Conservation (phyloP, 2,329 filamentous ascomycete species). For the Paecilomyces sp. region DNA sequence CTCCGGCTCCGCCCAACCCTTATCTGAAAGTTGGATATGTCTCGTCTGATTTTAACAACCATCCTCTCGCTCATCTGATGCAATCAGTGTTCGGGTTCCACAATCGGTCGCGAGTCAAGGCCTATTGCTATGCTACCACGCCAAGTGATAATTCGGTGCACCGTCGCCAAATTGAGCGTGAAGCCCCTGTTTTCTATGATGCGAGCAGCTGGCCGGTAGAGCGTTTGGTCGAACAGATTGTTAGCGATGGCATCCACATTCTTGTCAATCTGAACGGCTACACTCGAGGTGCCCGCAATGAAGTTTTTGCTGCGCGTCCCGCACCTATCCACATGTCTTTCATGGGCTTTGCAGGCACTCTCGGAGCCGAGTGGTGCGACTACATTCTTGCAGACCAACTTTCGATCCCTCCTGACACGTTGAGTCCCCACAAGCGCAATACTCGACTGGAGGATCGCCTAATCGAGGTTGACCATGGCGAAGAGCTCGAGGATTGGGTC, state of each 20-base stretch:
- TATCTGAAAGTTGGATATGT: conserved; percentile 91
- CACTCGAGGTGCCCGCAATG: conserved; percentile 91
- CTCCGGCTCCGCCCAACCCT: conserved; percentile 72
- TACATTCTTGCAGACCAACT: conserved; percentile 88
- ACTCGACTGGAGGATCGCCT: conserved; percentile 62
- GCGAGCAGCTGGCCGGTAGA: conserved; percentile 82
- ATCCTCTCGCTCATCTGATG: conserved; percentile 94
- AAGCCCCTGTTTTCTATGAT: conserved; percentile 86
- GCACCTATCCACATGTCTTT: conserved; percentile 99
- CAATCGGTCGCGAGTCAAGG: conserved; percentile 63
- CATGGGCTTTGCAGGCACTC: conserved; percentile 95
- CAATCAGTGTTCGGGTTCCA: conserved; percentile 97
- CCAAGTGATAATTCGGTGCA: conserved; percentile 82
- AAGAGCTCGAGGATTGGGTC: conserved; percentile 72
- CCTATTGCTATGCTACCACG: conserved; percentile 94
- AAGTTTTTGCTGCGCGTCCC: conserved; percentile 90
- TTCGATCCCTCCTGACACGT: conserved; percentile 72
- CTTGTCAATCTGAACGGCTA: conserved; percentile 98
- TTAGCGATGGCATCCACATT: conserved; percentile 83
- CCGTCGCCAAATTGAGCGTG: conserved; percentile 83
- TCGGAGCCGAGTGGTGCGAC: conserved; percentile 97
- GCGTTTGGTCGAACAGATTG: conserved; percentile 75
- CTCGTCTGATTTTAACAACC: conserved; percentile 98
- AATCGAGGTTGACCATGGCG: conserved; percentile 58
- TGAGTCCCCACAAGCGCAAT: conserved; percentile 73